Evolutionary conservation across 768 basidiomycete genomes (phyloP), one percentile per base, ranked within the genome.

Genomic region (Hydnomerulius pinastri): DNA sequence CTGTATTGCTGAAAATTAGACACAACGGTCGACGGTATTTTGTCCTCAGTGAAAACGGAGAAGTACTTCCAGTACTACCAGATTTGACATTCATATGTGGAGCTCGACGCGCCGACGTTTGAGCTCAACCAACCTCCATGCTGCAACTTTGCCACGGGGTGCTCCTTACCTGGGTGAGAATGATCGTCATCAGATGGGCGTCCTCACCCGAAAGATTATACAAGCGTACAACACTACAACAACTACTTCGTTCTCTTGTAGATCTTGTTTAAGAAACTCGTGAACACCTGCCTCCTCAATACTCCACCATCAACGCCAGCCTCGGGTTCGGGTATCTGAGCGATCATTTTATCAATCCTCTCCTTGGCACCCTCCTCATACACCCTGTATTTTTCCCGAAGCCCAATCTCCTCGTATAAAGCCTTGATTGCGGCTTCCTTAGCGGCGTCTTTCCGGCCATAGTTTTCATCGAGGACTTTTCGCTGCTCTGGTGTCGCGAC

Each of bases 231-330:
- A n/a, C n/a, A n/a, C 39, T 29, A 46, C 25, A 32, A 32, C 25
- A 13, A 43, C 55, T 74, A 85, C 73, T 81, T 83, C 54, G 71
- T 79, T 54, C 83, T 74, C 68, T 77, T 77, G 59, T 84, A 81
- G 29, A 98, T 95, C 78, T 98, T 98, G 53, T 80, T 78, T 66
- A 98, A 71, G 75, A 97, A 98, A 60, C 79, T 84, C 53, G 77
- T 78, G 71, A 98, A 96, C 50, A 97, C 87, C 54, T 83, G 84
- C 46, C 74, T 70, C 63, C 70, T 80, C 71, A 85, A 64, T 20
- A 75, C 75, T 0, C 68, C 69, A 21, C 75, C 66, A 62, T 80
- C 27, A 63, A 71, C 9, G 67, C 73, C 10, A 59, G 60, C 55
- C 38, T 65, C 62, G 7, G 64, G 67, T 73, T 91, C 91, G 0